phyloP scores from a whole-genome alignment of 352 stramenopile genomes.

The Globisporangium spinosum region DNA sequence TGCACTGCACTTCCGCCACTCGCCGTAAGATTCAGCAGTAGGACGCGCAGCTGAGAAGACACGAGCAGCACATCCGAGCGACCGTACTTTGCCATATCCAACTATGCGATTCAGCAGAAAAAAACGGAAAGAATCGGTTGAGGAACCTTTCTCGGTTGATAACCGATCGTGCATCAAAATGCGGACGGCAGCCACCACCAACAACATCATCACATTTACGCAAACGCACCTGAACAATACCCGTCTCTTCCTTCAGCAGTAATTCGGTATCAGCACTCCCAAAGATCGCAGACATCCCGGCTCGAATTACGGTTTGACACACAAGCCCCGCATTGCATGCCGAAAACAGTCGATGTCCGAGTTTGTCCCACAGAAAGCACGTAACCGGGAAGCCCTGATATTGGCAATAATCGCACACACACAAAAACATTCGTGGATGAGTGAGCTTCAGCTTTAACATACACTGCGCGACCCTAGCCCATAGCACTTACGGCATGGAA shows the following conservation, averaged over 20 bases:
- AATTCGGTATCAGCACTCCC: slow-evolving; percentile 78
- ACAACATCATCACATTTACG: neutral
- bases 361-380: slow-evolving; percentile 78
- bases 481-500: slow-evolving; percentile 53
- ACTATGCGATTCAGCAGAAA: slow-evolving; percentile 20
- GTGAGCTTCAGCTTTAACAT: neutral
- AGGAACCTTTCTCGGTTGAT: neutral
- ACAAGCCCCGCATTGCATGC: slow-evolving; percentile 78
- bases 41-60: slow-evolving; percentile 74
- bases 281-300: slow-evolving; percentile 82
- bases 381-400: slow-evolving; percentile 70
- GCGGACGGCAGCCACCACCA: neutral
- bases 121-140: neutral
- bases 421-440: neutral
- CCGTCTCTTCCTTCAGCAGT: slow-evolving; percentile 82
- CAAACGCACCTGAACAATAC: slow-evolving; percentile 66
- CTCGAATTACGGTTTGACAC: slow-evolving; percentile 69
- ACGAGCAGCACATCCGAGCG: slow-evolving; percentile 72
- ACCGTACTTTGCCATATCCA: slow-evolving; percentile 57
- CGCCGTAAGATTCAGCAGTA: slow-evolving; percentile 73
- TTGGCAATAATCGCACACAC: neutral
- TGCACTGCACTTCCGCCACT: slow-evolving; percentile 68
- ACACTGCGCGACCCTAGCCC: neutral
- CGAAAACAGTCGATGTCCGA: slow-evolving; percentile 69
- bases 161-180: neutral